Evolutionary conservation across 208 protist genomes (phyloP).

Genomic region (Crithidia mellificae): DNA sequence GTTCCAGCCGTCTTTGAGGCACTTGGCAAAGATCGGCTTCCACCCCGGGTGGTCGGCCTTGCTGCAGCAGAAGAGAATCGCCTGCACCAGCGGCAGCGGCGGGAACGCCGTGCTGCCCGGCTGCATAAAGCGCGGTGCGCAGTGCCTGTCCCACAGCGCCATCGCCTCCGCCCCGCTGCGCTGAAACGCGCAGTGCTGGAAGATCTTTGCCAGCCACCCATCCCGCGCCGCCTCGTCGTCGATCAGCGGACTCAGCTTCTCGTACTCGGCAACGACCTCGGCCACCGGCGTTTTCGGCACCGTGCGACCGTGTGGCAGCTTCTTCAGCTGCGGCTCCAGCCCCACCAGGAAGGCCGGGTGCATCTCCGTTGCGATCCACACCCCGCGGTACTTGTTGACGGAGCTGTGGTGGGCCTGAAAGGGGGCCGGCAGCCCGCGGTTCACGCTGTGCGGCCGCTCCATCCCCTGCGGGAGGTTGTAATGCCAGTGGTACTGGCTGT

Average conservation of each 20-base stretch:
- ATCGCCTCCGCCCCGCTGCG: conserved; percentile 65
- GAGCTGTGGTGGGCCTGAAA: conserved; percentile 62
- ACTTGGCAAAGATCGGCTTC: conserved; percentile 75
- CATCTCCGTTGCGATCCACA: conserved; percentile 87
- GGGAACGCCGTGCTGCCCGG: conserved; percentile 37
- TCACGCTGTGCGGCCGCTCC: conserved; percentile 81
- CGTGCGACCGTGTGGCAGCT: conserved; percentile 77
- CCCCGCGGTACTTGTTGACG: conserved; percentile 83
- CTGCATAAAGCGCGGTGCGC: conserved; percentile 64
- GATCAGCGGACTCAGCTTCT: conserved; percentile 59
- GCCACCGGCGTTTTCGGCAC: conserved; percentile 73
- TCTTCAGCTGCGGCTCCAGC: conserved; percentile 79
- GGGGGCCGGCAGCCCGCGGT: conserved; percentile 69
- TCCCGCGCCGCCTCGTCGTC: conserved; percentile 68
- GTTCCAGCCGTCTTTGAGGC: conserved; percentile 85
- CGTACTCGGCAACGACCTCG: conserved; percentile 82
- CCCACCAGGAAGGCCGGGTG: conserved; percentile 75
- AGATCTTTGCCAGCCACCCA: conserved; percentile 83
- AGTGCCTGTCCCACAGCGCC: conserved; percentile 71
- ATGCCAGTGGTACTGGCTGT: conserved; percentile 90
- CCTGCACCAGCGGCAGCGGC: conserved; percentile 73
- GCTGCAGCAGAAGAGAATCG: conserved; percentile 81
- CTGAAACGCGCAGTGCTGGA: conserved; percentile 87
- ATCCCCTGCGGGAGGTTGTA: conserved; percentile 90
- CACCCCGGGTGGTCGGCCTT: conserved; percentile 69